Evolutionary conservation across 1,284 basidiomycete species (phyloP).

Genomic region (Malassezia psittaci): DNA sequence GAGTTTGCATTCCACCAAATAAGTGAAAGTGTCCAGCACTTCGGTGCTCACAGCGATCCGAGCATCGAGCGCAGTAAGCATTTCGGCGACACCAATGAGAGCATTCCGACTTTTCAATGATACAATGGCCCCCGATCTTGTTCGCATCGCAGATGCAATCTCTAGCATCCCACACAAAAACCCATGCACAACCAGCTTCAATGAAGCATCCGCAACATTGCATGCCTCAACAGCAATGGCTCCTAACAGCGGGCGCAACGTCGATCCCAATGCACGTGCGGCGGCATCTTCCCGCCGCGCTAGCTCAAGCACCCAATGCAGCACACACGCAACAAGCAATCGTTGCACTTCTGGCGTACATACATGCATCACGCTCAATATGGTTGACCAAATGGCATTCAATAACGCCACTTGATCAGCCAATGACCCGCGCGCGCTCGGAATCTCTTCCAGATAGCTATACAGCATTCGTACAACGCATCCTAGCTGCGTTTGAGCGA

Average conservation of each 20-base stretch:
- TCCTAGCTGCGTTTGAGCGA: slow-evolving; percentile 52
- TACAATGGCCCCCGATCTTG: slow-evolving; percentile 57
- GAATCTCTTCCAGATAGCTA: slow-evolving; percentile 52
- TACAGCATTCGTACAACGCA: slow-evolving; percentile 70
- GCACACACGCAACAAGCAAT: slow-evolving; percentile 68
- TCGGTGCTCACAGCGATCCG: slow-evolving; percentile 1
- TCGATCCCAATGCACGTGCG: slow-evolving; percentile 27
- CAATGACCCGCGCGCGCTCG: background rate
- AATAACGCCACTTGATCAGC: slow-evolving; percentile 56
- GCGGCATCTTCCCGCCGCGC: slow-evolving; percentile 35
- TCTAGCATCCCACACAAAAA: slow-evolving; percentile 71
- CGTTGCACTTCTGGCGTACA: slow-evolving; percentile 57
- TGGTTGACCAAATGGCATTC: slow-evolving; percentile 59
- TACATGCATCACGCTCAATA: slow-evolving; percentile 57
- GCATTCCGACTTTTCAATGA: background rate
- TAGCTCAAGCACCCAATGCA: slow-evolving; percentile 68
- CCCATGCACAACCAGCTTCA: slow-evolving; percentile 62
- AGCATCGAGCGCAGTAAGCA: slow-evolving; percentile 4
- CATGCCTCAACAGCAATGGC: slow-evolving; percentile 30
- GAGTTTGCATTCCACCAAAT: slow-evolving; percentile 12
- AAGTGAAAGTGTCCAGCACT: slow-evolving; percentile 8
- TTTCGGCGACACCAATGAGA: background rate
- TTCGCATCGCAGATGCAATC: slow-evolving; percentile 74
- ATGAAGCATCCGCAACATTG: slow-evolving; percentile 31
- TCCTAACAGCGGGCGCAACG: slow-evolving; percentile 29